Evolutionary conservation across 2,329 filamentous ascomycete species (phyloP), one percentile per base, ranked within the genome.

Genomic region (Moelleriella libera): DNA sequence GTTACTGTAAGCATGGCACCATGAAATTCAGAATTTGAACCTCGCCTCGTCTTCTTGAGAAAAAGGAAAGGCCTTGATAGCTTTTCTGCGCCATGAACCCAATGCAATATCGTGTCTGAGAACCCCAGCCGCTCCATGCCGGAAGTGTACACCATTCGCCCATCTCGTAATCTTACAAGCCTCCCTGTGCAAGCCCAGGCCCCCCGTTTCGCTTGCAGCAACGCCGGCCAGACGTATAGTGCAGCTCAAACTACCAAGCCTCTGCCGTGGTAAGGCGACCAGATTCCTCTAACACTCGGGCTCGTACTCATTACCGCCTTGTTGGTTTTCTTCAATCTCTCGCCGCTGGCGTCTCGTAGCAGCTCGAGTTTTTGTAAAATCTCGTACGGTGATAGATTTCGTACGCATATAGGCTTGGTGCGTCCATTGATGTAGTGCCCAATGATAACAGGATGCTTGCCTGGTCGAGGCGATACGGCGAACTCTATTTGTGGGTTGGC

Each of bases 391-490:
- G 88, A 81, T 61, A 96, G 66, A 58, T 95, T 97, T 56, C 84
- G 79, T 49, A 97, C 88, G 64, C 89, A 96, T 46, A 97, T 79
- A 8, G 87, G 77, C 65, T 92, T 92, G 52, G 84, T 75, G 30
- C 80, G 76, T 52, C 90, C 89, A 64, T 96, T 97, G 72, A 97
- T 87, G 68, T 94, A 98, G 66, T 87, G 78, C 49, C 88, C 92
- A 57, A 83, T 80, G 58, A 98, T 80, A 52, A 95, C 79, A 39
- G 92, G 92, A 67, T 97, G 90, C 61, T 85, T 85, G 57, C 81
- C 74, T n/a, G 89, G 90, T 55, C 89, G 83, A 14, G 90, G 92
- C 40, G 89, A 94, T 50, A 98, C 80, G 59, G 80, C 80, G 68
- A 98, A 87, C 69, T 97, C 89, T 72, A 97, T 82, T 64, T 87